Conservation (phyloP, 176 grass and related monocot genomes). For the Elaeis guineensis region DNA sequence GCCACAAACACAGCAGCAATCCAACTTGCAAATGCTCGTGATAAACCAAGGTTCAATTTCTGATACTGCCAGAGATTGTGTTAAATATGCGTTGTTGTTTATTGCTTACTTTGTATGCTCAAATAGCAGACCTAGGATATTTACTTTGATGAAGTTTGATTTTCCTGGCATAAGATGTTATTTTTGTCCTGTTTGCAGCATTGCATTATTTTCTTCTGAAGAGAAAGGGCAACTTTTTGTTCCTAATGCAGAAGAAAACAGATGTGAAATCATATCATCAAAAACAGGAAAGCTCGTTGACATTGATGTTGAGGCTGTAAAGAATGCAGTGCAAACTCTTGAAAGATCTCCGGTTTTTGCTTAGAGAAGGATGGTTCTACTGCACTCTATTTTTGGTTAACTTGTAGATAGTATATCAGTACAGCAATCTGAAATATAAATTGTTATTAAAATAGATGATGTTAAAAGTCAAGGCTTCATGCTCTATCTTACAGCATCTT, state of each 20-base stretch:
- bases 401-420: conserved; percentile 10
- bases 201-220: conserved; percentile 65
- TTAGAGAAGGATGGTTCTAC: background rate
- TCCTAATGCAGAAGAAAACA: conserved; percentile 43
- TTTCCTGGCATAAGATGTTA: background rate
- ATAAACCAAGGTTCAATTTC: conserved; percentile 53
- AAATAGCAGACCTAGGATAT: too few species aligned
- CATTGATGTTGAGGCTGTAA: conserved; percentile 56
- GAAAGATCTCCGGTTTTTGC: conserved; percentile 46
- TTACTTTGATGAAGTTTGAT: too few species aligned
- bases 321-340: conserved; percentile 40
- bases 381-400: background rate
- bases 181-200: conserved; percentile 19
- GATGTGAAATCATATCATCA: conserved; percentile 45
- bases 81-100: too few species aligned
- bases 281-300: conserved; percentile 55
- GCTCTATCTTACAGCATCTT: too few species aligned
- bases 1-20: conserved; percentile 84
- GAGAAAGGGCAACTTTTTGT: conserved; percentile 70
- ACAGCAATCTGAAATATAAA: background rate
- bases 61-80: background rate
- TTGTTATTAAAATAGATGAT: too few species aligned
- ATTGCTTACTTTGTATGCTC: too few species aligned
- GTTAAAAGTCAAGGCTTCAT: too few species aligned
- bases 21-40: conserved; percentile 64